Conservation (phyloP, 805 yeast genomes). For the Metschnikowia shivogae region DNA sequence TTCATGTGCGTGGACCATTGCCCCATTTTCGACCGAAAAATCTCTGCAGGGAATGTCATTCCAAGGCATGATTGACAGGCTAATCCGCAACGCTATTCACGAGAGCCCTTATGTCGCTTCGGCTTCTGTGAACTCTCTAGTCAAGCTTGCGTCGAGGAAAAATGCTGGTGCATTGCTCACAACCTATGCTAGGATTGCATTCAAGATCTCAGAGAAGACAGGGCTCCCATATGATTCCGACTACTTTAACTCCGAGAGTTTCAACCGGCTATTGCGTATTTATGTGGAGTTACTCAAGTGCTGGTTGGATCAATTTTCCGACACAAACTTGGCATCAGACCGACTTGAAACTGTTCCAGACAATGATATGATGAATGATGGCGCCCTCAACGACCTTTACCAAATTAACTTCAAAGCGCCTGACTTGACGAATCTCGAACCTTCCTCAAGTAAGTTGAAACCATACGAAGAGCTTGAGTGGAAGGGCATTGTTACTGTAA, state of each 20-base stretch:
- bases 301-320: conserved; percentile 68
- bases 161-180: conserved; percentile 70
- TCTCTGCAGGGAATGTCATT: conserved; percentile 49
- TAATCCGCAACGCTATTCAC: conserved; percentile 75
- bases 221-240: conserved; percentile 50
- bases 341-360: conserved; percentile 22
- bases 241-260: conserved; percentile 58
- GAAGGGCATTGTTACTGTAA: conserved; percentile 74
- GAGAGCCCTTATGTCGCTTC: conserved; percentile 55
- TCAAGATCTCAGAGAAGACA: conserved; percentile 73
- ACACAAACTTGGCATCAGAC: conserved; percentile 25
- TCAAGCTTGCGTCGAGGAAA: conserved; percentile 59
- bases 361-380: conserved; percentile 34
- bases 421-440: conserved; percentile 23
- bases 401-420: conserved; percentile 44
- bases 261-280: conserved; percentile 54
- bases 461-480: conserved; percentile 64
- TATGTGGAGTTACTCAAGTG: conserved; percentile 77
- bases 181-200: conserved; percentile 73
- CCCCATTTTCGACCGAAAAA: conserved; percentile 25
- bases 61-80: conserved; percentile 64
- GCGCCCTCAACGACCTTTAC: conserved; percentile 38
- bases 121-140: conserved; percentile 62
- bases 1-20: conserved; percentile 62
- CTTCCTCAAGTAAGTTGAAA: conserved; percentile 17